These are phyloP conservation scores for Umbelopsis ramanniana DNA, from an alignment of 192 early-diverging fungal genomes.

Conservation along the genomic window DNA sequence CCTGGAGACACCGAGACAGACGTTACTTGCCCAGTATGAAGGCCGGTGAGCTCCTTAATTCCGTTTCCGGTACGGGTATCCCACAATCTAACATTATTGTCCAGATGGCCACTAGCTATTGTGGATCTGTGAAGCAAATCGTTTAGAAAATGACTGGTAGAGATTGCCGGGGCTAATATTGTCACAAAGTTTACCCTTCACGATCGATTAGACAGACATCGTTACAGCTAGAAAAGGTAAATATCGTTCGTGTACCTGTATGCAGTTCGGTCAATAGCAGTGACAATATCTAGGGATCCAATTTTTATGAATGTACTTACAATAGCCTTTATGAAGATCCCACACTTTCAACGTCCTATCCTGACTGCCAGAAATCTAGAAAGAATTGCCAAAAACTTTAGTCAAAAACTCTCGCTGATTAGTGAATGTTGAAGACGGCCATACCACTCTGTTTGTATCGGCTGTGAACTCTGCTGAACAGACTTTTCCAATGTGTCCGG, in stretches of 20 bases:
- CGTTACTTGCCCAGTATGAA: slow-evolving; percentile 91
- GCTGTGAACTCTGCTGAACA: slow-evolving; percentile 84
- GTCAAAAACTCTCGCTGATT: background rate
- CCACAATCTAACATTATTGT: slow-evolving; percentile 93
- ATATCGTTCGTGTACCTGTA: slow-evolving; percentile 85
- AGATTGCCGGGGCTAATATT: background rate
- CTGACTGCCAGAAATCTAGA: slow-evolving; percentile 86
- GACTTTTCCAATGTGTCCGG: slow-evolving; percentile 94
- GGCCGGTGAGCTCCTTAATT: slow-evolving; percentile 80
- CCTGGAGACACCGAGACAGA: slow-evolving; percentile 76
- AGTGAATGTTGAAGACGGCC: background rate
- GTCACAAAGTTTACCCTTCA: slow-evolving; percentile 53
- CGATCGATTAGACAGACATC: slow-evolving; percentile 82
- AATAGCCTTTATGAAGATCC: slow-evolving; percentile 91
- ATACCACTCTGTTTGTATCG: slow-evolving; percentile 77
- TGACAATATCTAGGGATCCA: background rate
- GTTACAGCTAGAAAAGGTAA: slow-evolving; percentile 93
- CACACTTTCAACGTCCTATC: slow-evolving; percentile 96
- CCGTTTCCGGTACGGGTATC: slow-evolving; percentile 81
- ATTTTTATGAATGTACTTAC: slow-evolving; percentile 46
- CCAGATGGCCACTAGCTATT: slow-evolving; percentile 91
- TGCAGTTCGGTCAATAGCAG: background rate
- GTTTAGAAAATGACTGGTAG: background rate
- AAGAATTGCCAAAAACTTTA: no score
- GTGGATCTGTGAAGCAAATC: slow-evolving; percentile 53